Evolutionary conservation across 805 yeast genomes (phyloP).

Genomic region (Hanseniaspora osmophila): DNA sequence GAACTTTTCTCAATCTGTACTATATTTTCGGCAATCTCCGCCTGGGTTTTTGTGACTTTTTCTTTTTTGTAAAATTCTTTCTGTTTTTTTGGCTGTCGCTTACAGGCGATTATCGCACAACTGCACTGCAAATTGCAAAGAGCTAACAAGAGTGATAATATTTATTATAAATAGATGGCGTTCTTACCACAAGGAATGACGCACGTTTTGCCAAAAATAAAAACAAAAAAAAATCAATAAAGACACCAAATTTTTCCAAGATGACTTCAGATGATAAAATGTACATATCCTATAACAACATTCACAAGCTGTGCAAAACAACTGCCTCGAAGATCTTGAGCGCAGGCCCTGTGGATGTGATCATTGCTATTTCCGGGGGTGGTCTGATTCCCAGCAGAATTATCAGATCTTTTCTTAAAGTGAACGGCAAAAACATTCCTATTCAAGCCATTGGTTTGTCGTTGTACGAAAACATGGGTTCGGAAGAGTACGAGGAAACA

Average conservation of each 20-base stretch:
- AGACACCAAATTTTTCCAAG: no score
- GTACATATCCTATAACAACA: constrained; percentile 64
- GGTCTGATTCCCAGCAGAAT: constrained; percentile 61
- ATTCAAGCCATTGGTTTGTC: constrained; percentile 60
- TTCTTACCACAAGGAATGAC: no score
- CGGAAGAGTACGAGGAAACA: constrained; percentile 28
- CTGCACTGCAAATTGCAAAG: no score
- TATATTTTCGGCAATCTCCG: neutral
- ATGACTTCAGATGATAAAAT: constrained; percentile 29
- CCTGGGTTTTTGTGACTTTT: no score
- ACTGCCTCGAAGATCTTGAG: constrained; percentile 39
- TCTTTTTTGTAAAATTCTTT: neutral
- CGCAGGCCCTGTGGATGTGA: constrained; percentile 32
- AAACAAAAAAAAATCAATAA: no score
- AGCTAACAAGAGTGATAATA: no score
- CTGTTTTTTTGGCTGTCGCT: no score
- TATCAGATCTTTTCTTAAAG: constrained; percentile 46
- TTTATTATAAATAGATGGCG: no score
- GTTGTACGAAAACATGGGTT: constrained; percentile 43
- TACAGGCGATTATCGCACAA: no score
- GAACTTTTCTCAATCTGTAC: neutral
- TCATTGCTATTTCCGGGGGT: constrained; percentile 62
- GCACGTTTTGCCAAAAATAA: no score
- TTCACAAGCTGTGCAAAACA: constrained; percentile 72
- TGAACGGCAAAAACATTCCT: constrained; percentile 44